Evolutionary conservation across 768 basidiomycete genomes (phyloP).

Genomic region (Pulveroboletus frians): DNA sequence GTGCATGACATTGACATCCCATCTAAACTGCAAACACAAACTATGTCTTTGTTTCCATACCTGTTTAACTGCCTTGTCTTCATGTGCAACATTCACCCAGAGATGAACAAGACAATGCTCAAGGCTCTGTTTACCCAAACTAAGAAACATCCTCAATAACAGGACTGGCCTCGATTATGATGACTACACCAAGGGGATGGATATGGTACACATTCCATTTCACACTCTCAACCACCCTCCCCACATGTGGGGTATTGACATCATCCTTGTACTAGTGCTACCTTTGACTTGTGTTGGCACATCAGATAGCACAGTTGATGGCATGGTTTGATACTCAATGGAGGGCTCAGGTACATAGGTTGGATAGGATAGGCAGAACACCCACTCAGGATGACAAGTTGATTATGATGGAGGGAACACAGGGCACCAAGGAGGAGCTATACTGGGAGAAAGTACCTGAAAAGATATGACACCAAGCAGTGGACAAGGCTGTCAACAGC

Average conservation of each 20-base stretch:
- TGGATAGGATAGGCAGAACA: constrained; percentile 48
- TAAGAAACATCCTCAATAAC: too few relatives aligned
- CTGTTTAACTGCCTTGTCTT: constrained; percentile 67
- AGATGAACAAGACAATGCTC: constrained; percentile 79
- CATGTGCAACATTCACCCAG: constrained; percentile 62
- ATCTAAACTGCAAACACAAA: not conserved
- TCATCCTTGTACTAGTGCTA: constrained; percentile 63
- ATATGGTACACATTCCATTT: constrained; percentile 43
- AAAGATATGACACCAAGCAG: constrained; percentile 59
- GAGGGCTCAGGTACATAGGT: constrained; percentile 42
- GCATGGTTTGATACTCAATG: constrained; percentile 37
- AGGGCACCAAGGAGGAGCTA: constrained; percentile 58
- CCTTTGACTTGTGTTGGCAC: constrained; percentile 56
- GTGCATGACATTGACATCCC: not conserved
- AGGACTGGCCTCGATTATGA: constrained; percentile 56
- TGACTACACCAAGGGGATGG: constrained; percentile 74
- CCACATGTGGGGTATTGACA: too few relatives aligned
- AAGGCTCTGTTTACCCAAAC: constrained; percentile 50
- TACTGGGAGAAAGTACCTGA: constrained; percentile 82
- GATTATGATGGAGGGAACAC: constrained; percentile 51
- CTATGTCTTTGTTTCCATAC: constrained; percentile 36
- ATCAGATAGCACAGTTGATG: constrained; percentile 42
- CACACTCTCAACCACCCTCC: too few relatives aligned
- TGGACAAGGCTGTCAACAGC: constrained; percentile 38
- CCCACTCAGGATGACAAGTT: constrained; percentile 17